Evolutionary conservation across 2,329 filamentous ascomycete species (phyloP).

Genomic region (Fusarium luffae): DNA sequence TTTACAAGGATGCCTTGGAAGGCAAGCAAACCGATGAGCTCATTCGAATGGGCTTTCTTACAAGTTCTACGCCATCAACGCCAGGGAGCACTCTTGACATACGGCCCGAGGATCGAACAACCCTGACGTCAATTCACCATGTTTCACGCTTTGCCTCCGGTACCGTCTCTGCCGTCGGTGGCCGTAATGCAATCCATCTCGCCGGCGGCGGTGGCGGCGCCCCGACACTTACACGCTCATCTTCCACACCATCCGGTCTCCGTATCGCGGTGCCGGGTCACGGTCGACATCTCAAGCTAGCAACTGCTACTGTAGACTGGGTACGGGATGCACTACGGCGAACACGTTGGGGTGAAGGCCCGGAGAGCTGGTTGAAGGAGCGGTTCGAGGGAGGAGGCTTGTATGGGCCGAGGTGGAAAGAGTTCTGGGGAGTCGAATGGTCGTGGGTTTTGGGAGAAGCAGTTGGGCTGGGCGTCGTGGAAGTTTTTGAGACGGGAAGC

Average conservation of each 20-base stretch:
- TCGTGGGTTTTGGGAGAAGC: conserved; percentile 79
- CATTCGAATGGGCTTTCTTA: conserved; percentile 75
- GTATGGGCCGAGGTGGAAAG: conserved; percentile 66
- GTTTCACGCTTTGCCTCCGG: conserved; percentile 75
- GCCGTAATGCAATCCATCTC: conserved; percentile 71
- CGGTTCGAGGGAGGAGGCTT: conserved; percentile 74
- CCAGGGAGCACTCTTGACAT: conserved; percentile 55
- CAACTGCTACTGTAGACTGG: conserved; percentile 70
- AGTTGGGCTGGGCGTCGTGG: conserved; percentile 74
- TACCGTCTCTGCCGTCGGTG: conserved; percentile 75
- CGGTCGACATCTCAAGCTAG: conserved; percentile 74
- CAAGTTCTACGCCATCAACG: conserved; percentile 52
- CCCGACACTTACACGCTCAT: conserved; percentile 44
- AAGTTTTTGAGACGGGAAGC: conserved; percentile 79
- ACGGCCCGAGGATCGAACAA: conserved; percentile 65
- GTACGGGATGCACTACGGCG: conserved; percentile 68
- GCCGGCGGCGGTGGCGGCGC: conserved; percentile 67
- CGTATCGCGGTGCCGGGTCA: conserved; percentile 74
- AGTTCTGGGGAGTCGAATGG: conserved; percentile 75
- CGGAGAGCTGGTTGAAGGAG: conserved; percentile 70
- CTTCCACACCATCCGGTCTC: conserved; percentile 47
- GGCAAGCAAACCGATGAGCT: conserved; percentile 65
- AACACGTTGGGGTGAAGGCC: conserved; percentile 70
- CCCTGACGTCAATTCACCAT: conserved; percentile 69
- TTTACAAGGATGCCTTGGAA: conserved; percentile 51